Evolutionary conservation across 2,329 filamentous ascomycete genomes (phyloP).

Genomic region (Didymella lethalis): DNA sequence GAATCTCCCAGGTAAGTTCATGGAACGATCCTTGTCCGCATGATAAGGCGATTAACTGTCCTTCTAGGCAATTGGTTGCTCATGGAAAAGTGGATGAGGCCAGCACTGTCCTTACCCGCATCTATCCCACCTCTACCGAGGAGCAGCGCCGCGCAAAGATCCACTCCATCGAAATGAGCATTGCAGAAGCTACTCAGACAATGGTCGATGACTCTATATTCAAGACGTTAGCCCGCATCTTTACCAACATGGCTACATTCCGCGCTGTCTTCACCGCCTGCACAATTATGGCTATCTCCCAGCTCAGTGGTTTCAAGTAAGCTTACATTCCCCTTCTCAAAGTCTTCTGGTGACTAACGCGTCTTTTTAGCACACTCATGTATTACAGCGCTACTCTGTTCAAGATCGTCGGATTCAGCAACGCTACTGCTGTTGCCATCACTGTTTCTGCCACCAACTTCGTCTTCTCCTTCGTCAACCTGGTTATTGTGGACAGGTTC

Average conservation of each 20-base stretch:
- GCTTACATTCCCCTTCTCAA: too few relatives aligned
- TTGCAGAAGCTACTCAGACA: conserved; percentile 42
- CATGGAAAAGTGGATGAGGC: conserved; percentile 45
- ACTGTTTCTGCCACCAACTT: conserved; percentile 85
- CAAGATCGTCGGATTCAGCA: conserved; percentile 74
- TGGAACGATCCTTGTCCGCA: not conserved
- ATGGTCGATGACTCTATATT: conserved; percentile 46
- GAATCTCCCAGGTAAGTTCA: conserved; percentile 37
- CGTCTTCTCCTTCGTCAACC: conserved; percentile 76
- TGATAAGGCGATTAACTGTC: not conserved
- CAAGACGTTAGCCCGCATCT: conserved; percentile 44
- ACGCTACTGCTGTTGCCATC: conserved; percentile 80
- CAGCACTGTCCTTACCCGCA: conserved; percentile 42
- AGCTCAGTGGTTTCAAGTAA: conserved; percentile 60
- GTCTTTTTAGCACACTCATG: conserved; percentile 70
- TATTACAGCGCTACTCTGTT: conserved; percentile 65
- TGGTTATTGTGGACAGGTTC: conserved; percentile 79
- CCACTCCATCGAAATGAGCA: conserved; percentile 40
- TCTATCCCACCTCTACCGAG: conserved; percentile 44
- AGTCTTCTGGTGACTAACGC: too few relatives aligned
- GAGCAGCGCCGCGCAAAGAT: conserved; percentile 40
- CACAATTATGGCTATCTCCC: conserved; percentile 49
- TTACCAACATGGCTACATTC: conserved; percentile 43
- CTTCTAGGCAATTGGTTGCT: conserved; percentile 45
- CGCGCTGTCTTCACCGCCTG: conserved; percentile 49